Percentiles rank a stretch among this genome's conserved stretches.
Conservation (phyloP, 495 filamentous ascomycete species). For the Talaromyces stipitatus region DNA sequence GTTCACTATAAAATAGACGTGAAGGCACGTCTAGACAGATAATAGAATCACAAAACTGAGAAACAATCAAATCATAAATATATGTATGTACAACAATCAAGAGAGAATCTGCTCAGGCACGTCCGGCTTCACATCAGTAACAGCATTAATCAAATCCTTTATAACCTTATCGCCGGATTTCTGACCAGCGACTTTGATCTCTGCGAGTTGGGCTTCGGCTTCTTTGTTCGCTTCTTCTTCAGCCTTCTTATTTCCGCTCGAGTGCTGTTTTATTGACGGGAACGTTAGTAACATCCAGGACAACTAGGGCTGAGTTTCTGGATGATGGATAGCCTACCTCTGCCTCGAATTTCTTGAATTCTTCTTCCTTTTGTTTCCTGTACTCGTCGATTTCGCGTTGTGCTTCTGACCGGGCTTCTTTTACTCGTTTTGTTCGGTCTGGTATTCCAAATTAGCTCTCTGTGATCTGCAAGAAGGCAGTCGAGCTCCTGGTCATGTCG, state of each 20-base stretch:
- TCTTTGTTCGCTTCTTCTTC: slow-evolving; percentile 81
- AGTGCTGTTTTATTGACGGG: slow-evolving; percentile 49
- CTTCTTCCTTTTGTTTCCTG: slow-evolving; percentile 78
- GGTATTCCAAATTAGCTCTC: not conserved
- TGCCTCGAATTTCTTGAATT: slow-evolving; percentile 90
- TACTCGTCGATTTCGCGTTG: slow-evolving; percentile 99
- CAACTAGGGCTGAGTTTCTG: not conserved
- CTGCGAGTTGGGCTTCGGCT: slow-evolving; percentile 69
- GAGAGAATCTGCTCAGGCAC: slow-evolving; percentile 46
- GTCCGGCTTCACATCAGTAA: slow-evolving; percentile 70
- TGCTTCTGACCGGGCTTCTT: slow-evolving; percentile 87
- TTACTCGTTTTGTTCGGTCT: slow-evolving; percentile 97
- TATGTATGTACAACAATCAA: not conserved
- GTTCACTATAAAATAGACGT: not conserved
- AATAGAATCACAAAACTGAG: not conserved
- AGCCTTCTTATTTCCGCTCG: slow-evolving; percentile 77
- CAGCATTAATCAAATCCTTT: slow-evolving; percentile 67
- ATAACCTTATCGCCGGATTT: slow-evolving; percentile 74
- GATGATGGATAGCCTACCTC: slow-evolving; percentile 51
- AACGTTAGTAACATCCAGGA: not conserved
- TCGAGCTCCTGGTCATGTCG: no score
- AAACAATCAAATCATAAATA: not conserved
- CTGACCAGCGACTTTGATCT: slow-evolving; percentile 72
- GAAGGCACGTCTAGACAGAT: not conserved
- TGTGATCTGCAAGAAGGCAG: no score